phyloP scores from a whole-genome alignment of 2,329 filamentous ascomycete species.

The Epichloe uncinata region DNA sequence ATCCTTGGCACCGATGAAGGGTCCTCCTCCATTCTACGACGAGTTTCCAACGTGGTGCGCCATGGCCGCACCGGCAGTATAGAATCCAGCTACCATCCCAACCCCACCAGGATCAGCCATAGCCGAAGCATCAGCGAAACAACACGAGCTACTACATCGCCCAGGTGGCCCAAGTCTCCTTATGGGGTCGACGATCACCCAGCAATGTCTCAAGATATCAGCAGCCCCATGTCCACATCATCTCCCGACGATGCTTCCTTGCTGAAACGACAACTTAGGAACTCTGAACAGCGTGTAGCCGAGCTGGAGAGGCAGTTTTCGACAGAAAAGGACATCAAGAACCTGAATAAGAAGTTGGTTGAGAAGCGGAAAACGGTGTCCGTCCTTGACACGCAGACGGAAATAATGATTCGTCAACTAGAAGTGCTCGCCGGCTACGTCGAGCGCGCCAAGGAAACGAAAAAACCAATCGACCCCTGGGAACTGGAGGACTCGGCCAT shows the following conservation, averaged over 20 bases:
- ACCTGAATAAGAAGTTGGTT: constrained; percentile 72
- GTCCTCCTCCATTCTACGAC: constrained; percentile 67
- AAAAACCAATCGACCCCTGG: constrained; percentile 64
- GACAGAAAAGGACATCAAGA: constrained; percentile 52
- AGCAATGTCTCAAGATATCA: constrained; percentile 41
- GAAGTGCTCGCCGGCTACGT: constrained; percentile 83
- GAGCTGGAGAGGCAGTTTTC: constrained; percentile 73
- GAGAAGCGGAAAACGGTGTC: constrained; percentile 96
- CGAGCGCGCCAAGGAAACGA: constrained; percentile 70
- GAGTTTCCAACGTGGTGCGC: constrained; percentile 85
- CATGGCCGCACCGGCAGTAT: constrained; percentile 84
- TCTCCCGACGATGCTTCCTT: constrained; percentile 52
- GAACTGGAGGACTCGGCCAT: constrained; percentile 82
- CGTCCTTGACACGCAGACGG: constrained; percentile 82
- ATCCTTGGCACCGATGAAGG: constrained; percentile 69
- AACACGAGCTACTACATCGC: constrained; percentile 49
- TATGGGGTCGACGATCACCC: constrained; percentile 38
- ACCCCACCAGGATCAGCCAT: constrained; percentile 33
- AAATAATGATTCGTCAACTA: constrained; percentile 87
- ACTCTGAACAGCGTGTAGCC: constrained; percentile 70
- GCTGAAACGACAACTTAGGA: constrained; percentile 63
- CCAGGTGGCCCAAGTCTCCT: constrained; percentile 58
- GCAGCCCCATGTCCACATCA: constrained; percentile 55
- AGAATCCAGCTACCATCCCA: constrained; percentile 31
- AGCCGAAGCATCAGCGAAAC: constrained; percentile 53